Conservation (phyloP, 2,329 filamentous ascomycete genomes). For the Xylaria sp. region DNA sequence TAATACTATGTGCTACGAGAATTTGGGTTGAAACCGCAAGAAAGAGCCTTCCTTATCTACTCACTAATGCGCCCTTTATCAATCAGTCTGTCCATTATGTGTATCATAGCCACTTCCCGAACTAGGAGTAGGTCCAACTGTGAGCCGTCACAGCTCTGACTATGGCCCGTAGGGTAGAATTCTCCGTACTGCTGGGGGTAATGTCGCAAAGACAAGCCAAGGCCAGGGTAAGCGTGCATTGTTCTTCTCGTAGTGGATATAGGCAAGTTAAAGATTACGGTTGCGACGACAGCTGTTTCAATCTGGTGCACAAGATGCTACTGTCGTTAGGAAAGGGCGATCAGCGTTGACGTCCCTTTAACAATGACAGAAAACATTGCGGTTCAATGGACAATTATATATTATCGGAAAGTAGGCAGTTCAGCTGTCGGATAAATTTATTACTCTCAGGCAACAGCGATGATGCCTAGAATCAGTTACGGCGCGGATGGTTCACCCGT, state of each 20-base stretch:
- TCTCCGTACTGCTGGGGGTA: neutral
- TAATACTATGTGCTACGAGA: no score
- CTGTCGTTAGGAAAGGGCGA: neutral
- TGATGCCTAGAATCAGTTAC: neutral
- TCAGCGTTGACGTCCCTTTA: neutral
- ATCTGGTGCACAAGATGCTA: neutral
- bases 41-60: no score
- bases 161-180: constrained; percentile 13
- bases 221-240: constrained; percentile 20
- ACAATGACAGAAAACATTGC: neutral
- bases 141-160: neutral
- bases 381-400: neutral
- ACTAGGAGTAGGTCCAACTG: neutral
- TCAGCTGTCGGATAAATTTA: neutral
- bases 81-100: constrained; percentile 48
- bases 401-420: neutral
- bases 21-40: no score
- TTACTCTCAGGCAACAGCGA: neutral
- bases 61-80: no score
- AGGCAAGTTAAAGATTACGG: neutral
- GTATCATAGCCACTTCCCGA: constrained; percentile 28
- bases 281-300: neutral
- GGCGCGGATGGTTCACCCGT: no score
- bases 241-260: neutral
- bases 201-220: neutral